Conservation (phyloP, 1,284 basidiomycete genomes). For the Cystobasidium slooffiae region DNA sequence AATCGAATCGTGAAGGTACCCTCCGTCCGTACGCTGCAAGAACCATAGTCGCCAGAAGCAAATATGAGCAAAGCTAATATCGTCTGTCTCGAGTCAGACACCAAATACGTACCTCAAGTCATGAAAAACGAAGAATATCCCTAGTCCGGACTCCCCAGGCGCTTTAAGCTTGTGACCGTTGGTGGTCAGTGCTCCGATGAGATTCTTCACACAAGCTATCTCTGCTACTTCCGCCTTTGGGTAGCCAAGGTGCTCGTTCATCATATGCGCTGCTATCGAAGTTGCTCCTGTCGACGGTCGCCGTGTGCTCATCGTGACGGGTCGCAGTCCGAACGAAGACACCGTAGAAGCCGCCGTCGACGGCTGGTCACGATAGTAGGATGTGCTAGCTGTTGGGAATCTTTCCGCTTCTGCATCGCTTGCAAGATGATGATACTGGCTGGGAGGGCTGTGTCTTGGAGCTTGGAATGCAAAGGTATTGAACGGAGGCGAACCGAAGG, state of each 20-base stretch:
- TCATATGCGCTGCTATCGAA: not conserved
- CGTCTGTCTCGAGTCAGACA: not conserved
- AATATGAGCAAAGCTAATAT: not conserved
- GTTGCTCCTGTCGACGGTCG: constrained; percentile 37
- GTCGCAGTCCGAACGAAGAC: constrained; percentile 20
- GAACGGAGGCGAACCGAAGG: constrained; percentile 9
- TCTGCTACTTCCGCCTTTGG: not conserved
- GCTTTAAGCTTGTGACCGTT: constrained; percentile 74
- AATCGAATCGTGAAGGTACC: constrained; percentile 61
- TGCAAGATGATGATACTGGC: not conserved
- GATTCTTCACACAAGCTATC: constrained; percentile 60
- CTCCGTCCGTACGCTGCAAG: constrained; percentile 72
- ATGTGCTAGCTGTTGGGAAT: constrained; percentile 2
- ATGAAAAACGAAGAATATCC: constrained; percentile 85
- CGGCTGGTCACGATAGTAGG: constrained; percentile 2
- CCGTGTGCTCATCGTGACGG: constrained; percentile 15
- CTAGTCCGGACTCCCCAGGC: constrained; percentile 66
- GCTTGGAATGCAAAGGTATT: constrained; percentile 40
- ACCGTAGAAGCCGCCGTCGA: constrained; percentile 2
- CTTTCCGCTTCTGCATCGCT: not conserved
- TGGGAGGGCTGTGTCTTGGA: constrained; percentile 16
- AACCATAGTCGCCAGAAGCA: not conserved
- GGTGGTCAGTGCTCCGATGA: constrained; percentile 82
- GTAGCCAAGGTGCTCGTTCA: not conserved
- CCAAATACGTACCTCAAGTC: constrained; percentile 64